Evolutionary conservation across 345 rosid genomes (phyloP).

Genomic region (Erysimum cheiranthoides): DNA sequence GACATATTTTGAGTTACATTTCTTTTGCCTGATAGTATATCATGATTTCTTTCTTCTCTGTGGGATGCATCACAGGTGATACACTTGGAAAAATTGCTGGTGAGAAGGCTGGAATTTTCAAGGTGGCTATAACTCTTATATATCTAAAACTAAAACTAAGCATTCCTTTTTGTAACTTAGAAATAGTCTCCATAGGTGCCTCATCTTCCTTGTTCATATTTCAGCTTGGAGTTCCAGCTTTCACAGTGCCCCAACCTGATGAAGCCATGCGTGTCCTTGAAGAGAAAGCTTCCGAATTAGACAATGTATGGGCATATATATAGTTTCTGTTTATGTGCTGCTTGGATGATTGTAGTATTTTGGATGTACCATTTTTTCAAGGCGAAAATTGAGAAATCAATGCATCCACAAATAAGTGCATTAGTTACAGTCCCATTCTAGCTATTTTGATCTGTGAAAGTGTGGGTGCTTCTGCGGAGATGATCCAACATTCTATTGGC

Average conservation of each 20-base stretch:
- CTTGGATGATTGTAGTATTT: constrained; percentile 18
- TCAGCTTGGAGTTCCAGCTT: constrained; percentile 86
- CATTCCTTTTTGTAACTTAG: neutral
- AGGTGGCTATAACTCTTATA: constrained; percentile 58
- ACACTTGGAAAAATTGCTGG: constrained; percentile 96
- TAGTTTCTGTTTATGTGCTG: constrained; percentile 7
- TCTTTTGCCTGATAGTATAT: neutral
- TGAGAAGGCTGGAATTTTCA: constrained; percentile 96
- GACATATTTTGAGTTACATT: neutral
- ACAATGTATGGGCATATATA: neutral
- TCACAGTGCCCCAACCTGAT: constrained; percentile 92
- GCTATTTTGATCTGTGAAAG: constrained; percentile 15
- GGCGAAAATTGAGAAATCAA: constrained; percentile 17
- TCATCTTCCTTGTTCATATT: constrained; percentile 34
- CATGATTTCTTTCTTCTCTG: constrained; percentile 34
- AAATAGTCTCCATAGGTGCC: constrained; percentile 15
- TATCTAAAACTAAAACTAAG: constrained; percentile 3
- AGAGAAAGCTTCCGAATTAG: constrained; percentile 68
- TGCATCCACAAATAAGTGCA: neutral
- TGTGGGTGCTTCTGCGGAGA: neutral
- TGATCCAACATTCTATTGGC: constrained; percentile 19
- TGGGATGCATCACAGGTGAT: constrained; percentile 65
- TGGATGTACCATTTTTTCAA: neutral
- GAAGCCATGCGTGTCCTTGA: constrained; percentile 96
- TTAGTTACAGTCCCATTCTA: constrained; percentile 16